Percentiles rank a stretch among this genome's conserved stretches.
Conservation (phyloP, 2,329 filamentous ascomycete genomes). For the Colletotrichum sp. region DNA sequence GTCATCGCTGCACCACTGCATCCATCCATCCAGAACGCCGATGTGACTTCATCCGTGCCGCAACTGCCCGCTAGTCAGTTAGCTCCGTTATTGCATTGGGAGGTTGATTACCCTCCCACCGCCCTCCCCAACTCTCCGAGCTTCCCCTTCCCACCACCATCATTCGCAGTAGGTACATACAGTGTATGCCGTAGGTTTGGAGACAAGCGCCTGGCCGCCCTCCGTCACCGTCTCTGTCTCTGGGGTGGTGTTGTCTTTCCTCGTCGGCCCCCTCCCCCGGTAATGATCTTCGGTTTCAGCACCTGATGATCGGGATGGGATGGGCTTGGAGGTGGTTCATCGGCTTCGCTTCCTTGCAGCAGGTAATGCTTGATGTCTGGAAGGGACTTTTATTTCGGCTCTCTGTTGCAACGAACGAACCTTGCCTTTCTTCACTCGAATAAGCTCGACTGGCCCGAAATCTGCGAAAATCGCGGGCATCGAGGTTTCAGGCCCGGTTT, state of each 20-base stretch:
- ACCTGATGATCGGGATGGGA: slow-evolving; percentile 7
- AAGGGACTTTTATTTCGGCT: background rate
- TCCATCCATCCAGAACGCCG: slow-evolving; percentile 3
- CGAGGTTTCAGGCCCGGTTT: background rate
- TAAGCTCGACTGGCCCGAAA: background rate
- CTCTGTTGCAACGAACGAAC: background rate
- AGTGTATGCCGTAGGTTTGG: background rate
- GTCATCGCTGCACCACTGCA: slow-evolving; percentile 18
- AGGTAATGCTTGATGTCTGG: background rate
- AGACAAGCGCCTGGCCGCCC: background rate
- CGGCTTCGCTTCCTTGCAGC: background rate
- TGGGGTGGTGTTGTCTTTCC: background rate
- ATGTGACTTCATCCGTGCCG: slow-evolving; percentile 20
- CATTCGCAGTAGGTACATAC: background rate
- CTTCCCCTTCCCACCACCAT: background rate
- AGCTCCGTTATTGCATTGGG: background rate
- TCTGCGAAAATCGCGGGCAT: background rate
- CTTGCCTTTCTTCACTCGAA: background rate
- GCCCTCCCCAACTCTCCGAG: background rate
- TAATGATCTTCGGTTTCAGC: slow-evolving; percentile 17
- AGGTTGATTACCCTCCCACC: background rate
- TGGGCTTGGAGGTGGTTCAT: slow-evolving; percentile 5
- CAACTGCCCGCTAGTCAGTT: slow-evolving; percentile 12
- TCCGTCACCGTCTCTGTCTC: background rate
- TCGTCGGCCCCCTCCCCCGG: background rate